Evolutionary conservation across 176 grass and related monocot species (phyloP).

Genomic region (Cymbopogon citratus): DNA sequence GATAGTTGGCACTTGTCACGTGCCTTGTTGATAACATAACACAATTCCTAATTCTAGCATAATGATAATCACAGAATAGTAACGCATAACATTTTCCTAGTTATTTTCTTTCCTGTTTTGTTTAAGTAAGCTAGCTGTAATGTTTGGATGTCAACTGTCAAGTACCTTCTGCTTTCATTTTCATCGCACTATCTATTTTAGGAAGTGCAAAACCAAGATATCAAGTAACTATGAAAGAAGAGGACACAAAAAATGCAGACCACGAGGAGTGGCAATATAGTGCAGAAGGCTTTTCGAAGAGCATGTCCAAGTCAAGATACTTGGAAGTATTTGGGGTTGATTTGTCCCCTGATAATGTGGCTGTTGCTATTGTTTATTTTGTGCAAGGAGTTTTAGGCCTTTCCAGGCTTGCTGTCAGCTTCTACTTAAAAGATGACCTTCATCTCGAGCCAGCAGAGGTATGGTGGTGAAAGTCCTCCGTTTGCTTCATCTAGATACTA

Average conservation of each 20-base stretch:
- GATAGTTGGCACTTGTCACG: not conserved
- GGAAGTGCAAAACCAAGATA: not conserved
- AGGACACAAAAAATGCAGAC: slow-evolving; percentile 13
- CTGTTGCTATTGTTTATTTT: slow-evolving; percentile 93
- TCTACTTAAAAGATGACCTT: slow-evolving; percentile 96
- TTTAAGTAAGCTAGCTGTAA: not conserved
- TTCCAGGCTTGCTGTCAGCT: slow-evolving; percentile 86
- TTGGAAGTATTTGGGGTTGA: slow-evolving; percentile 76
- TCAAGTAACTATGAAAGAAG: slow-evolving; percentile 23
- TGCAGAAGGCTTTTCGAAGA: slow-evolving; percentile 30
- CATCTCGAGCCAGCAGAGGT: slow-evolving; percentile 98
- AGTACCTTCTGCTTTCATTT: not conserved
- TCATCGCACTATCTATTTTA: slow-evolving; percentile 10
- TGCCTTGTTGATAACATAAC: not conserved
- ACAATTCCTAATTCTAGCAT: not conserved
- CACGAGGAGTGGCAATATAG: not conserved
- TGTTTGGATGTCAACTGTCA: not conserved
- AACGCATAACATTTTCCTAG: too few relatives aligned
- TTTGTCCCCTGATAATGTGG: slow-evolving; percentile 83
- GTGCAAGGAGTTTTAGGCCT: slow-evolving; percentile 96
- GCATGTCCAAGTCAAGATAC: slow-evolving; percentile 33
- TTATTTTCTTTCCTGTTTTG: not conserved
- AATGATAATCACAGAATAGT: not conserved
- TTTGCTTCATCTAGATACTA: not conserved
- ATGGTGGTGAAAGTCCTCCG: not conserved